A percentile compares a stretch with the other conserved stretches of the same genome.
Evolutionary conservation across 2,329 filamentous ascomycete species (phyloP).

Genomic region (Aspergillus sp.): DNA sequence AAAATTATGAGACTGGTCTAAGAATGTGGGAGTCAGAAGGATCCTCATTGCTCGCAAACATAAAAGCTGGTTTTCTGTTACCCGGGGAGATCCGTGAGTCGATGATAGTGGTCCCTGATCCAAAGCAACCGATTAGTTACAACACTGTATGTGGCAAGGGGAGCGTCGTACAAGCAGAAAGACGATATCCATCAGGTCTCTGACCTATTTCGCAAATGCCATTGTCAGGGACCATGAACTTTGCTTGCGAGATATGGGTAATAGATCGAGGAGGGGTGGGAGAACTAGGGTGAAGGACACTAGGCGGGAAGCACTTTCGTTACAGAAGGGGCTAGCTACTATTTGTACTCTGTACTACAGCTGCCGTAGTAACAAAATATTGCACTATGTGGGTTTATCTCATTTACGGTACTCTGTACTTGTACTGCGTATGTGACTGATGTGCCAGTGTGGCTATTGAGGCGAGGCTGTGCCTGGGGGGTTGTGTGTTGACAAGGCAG

Average conservation of each 20-base stretch:
- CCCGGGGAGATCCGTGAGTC: not conserved
- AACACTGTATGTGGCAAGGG: not conserved
- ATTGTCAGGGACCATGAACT: not conserved
- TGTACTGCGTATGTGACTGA: not conserved
- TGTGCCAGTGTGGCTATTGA: not conserved
- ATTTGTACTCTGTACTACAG: not conserved
- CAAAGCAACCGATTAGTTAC: not conserved
- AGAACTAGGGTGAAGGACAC: not conserved
- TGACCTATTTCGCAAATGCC: not conserved
- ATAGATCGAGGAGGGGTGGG: not conserved
- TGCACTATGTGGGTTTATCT: too few species aligned
- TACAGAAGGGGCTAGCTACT: not conserved
- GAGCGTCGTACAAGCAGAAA: not conserved
- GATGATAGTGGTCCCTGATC: not conserved
- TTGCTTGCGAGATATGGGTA: not conserved
- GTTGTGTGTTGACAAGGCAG: too few species aligned
- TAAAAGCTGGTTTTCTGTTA: not conserved
- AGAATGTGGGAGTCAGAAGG: not conserved
- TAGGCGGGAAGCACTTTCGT: not conserved
- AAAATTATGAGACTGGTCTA: conserved; percentile 2
- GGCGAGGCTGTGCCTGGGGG: not conserved
- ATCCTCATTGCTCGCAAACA: not conserved
- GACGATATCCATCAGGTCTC: not conserved
- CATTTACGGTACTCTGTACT: not conserved
- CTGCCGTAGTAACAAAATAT: too few species aligned